Evolutionary conservation across 768 basidiomycete genomes (phyloP).

Genomic region (Dentipellis sp.): DNA sequence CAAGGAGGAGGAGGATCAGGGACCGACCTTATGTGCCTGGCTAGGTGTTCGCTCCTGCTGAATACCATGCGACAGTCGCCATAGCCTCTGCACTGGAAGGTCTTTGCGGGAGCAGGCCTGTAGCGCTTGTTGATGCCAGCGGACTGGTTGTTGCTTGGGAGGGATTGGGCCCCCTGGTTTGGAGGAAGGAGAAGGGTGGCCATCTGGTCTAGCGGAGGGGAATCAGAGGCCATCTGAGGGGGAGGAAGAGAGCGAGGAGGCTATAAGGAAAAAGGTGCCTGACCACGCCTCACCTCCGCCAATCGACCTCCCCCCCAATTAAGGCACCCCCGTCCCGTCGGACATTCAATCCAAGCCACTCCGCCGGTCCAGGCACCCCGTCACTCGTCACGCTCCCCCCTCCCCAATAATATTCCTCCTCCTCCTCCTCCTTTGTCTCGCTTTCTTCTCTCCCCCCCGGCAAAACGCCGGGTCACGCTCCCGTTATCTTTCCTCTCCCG

Average conservation of each 20-base stretch:
- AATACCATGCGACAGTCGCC: slow-evolving; percentile 97
- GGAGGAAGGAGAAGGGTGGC: slow-evolving; percentile 17
- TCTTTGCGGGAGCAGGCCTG: slow-evolving; percentile 81
- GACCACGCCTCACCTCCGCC: slow-evolving; percentile 1
- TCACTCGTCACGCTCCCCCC: not conserved
- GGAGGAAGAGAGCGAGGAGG: not conserved
- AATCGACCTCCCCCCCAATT: not conserved
- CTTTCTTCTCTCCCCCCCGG: not conserved
- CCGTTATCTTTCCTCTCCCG: not conserved
- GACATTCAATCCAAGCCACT: not conserved
- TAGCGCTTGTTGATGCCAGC: slow-evolving; percentile 49
- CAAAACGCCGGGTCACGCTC: not conserved
- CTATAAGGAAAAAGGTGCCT: slow-evolving; percentile 6
- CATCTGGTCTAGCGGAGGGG: not conserved
- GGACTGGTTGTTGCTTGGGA: not conserved
- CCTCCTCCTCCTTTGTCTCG: not conserved
- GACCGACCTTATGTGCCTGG: slow-evolving; percentile 86
- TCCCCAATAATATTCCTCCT: not conserved
- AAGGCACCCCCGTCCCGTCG: not conserved
- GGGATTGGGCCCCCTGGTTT: slow-evolving; percentile 10
- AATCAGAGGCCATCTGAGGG: slow-evolving; percentile 1
- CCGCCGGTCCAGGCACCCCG: not conserved
- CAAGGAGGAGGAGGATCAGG: slow-evolving; percentile 15
- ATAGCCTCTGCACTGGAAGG: slow-evolving; percentile 91
- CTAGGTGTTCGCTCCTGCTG: slow-evolving; percentile 89